phyloP scores from a whole-genome alignment of 1,284 basidiomycete species.

The Microbotryomycetes sp. region DNA sequence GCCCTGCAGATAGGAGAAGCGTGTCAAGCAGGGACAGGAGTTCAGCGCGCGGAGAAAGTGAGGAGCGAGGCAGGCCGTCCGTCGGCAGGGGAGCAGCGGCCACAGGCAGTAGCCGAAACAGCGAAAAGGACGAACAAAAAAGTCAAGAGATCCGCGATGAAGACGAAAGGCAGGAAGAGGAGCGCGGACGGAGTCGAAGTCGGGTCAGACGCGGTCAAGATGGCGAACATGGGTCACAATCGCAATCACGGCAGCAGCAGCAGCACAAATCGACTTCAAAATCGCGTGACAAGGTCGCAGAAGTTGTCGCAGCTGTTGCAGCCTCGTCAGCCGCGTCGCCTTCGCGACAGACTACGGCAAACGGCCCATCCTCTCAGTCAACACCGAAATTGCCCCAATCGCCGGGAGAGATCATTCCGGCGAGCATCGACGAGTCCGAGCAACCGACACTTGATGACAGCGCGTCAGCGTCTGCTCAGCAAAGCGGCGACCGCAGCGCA shows the following conservation, averaged over 20 bases:
- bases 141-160: slow-evolving; percentile 6
- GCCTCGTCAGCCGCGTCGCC: not conserved
- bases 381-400: too few relatives aligned
- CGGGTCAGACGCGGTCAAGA: not conserved
- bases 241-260: too few relatives aligned
- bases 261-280: not conserved
- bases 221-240: not conserved
- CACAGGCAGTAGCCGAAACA: not conserved
- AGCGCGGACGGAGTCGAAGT: slow-evolving; percentile 8
- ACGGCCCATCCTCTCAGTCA: too few relatives aligned
- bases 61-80: not conserved
- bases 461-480: not conserved
- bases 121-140: slow-evolving; percentile 11
- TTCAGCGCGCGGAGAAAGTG: not conserved
- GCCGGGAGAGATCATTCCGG: too few relatives aligned
- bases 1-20: not conserved
- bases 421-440: not conserved
- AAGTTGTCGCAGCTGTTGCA: not conserved
- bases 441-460: not conserved
- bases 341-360: not conserved
- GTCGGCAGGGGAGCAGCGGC: not conserved
- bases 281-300: not conserved
- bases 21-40: not conserved
- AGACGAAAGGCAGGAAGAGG: slow-evolving; percentile 22
- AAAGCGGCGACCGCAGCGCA: not conserved